Evolutionary conservation across 306 rosid species (phyloP).

Genomic region (Vicia faba): DNA sequence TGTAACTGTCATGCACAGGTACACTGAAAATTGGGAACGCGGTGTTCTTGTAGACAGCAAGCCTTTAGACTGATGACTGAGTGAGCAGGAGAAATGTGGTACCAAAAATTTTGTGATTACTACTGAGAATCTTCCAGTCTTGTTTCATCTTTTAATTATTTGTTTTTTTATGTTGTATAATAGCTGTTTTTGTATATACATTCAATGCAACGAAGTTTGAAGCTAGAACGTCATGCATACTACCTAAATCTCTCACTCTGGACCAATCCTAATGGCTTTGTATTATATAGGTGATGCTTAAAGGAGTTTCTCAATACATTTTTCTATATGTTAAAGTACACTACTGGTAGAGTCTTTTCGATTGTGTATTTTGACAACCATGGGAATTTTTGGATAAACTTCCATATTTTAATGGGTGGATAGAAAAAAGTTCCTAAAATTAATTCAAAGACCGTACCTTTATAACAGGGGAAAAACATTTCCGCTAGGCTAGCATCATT

Average conservation of each 20-base stretch:
- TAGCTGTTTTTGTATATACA: neutral
- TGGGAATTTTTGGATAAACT: too few relatives aligned
- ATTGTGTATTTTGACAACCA: too few relatives aligned
- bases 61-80: slow-evolving; percentile 46
- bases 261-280: neutral
- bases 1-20: slow-evolving; percentile 51
- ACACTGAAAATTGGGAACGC: slow-evolving; percentile 66
- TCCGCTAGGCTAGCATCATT: neutral
- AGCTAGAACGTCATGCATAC: neutral
- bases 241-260: neutral
- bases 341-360: too few relatives aligned
- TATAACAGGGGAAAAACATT: neutral
- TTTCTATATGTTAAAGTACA: too few relatives aligned
- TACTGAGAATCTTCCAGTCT: slow-evolving; percentile 9
- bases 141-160: neutral
- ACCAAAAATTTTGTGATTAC: neutral
- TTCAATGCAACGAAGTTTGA: neutral
- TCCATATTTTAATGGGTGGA: too few relatives aligned
- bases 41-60: slow-evolving; percentile 64
- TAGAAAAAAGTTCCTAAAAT: too few relatives aligned
- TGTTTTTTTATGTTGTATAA: slow-evolving; percentile 17
- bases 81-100: slow-evolving; percentile 36
- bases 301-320: too few relatives aligned
- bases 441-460: too few relatives aligned
- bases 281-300: neutral